Evolutionary conservation across 305 asterid species (phyloP).

Genomic region (Fraxinus greggii): DNA sequence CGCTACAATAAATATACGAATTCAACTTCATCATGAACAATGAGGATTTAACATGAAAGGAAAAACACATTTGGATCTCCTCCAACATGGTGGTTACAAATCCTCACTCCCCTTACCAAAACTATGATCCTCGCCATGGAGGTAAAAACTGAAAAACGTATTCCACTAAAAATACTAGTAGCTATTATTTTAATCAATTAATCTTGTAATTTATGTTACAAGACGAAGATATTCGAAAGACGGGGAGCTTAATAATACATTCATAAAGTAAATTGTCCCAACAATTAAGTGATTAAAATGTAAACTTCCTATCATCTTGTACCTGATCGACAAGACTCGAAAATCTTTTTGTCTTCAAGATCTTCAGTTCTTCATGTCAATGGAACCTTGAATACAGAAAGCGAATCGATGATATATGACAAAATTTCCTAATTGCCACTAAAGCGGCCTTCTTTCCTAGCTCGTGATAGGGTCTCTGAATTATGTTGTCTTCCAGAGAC

Average conservation of each 20-base stretch:
- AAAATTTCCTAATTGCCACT: slow-evolving; percentile 37
- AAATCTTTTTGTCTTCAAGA: slow-evolving; percentile 11
- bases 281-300: neutral
- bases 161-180: slow-evolving; percentile 25
- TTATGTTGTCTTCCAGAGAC: slow-evolving; percentile 32
- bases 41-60: neutral
- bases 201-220: slow-evolving; percentile 30
- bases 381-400: slow-evolving; percentile 21
- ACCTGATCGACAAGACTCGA: slow-evolving; percentile 14
- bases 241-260: slow-evolving; percentile 20
- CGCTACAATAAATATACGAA: neutral
- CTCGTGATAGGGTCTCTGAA: slow-evolving; percentile 49
- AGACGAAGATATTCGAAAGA: slow-evolving; percentile 14
- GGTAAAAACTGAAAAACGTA: neutral
- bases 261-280: neutral
- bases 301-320: neutral
- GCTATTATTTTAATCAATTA: slow-evolving; percentile 9
- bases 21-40: neutral
- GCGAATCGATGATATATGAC: slow-evolving; percentile 19
- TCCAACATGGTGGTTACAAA: slow-evolving; percentile 14
- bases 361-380: slow-evolving; percentile 17
- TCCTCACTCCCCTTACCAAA: neutral
- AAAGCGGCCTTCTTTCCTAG: slow-evolving; percentile 89
- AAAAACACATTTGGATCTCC: neutral
- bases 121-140: neutral